Conservation (phyloP, 2,329 filamentous ascomycete species). For the Colletotrichum phormii region DNA sequence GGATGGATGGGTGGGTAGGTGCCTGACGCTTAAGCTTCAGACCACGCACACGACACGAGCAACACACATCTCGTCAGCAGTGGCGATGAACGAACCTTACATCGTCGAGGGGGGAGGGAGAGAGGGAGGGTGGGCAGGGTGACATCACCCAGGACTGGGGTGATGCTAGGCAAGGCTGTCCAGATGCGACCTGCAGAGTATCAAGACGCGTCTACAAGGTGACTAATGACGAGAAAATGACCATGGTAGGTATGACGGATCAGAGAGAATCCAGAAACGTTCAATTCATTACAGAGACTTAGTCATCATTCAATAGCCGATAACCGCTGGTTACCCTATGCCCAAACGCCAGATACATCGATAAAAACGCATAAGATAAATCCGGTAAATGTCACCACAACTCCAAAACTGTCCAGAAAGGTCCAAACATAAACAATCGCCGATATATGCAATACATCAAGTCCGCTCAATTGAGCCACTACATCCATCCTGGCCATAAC, state of each 20-base stretch:
- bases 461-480: neutral
- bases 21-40: constrained; percentile 1
- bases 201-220: neutral
- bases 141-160: neutral
- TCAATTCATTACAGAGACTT: neutral
- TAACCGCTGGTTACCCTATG: neutral
- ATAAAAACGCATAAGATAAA: neutral
- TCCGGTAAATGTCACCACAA: neutral
- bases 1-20: neutral
- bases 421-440: neutral
- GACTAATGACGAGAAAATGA: neutral
- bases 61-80: neutral
- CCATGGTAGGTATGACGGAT: neutral
- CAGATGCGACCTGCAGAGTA: neutral
- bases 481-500: too few species aligned
- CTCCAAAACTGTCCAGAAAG: neutral
- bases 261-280: neutral
- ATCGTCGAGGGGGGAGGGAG: neutral
- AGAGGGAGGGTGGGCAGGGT: neutral
- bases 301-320: constrained; percentile 14
- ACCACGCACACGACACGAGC: neutral
- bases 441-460: constrained; percentile 4
- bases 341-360: constrained; percentile 18
- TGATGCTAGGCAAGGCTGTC: neutral
- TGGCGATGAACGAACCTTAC: neutral